These are phyloP conservation scores for Plantago rigida DNA, from an alignment of 305 asterid genomes.

Conservation along the genomic window DNA sequence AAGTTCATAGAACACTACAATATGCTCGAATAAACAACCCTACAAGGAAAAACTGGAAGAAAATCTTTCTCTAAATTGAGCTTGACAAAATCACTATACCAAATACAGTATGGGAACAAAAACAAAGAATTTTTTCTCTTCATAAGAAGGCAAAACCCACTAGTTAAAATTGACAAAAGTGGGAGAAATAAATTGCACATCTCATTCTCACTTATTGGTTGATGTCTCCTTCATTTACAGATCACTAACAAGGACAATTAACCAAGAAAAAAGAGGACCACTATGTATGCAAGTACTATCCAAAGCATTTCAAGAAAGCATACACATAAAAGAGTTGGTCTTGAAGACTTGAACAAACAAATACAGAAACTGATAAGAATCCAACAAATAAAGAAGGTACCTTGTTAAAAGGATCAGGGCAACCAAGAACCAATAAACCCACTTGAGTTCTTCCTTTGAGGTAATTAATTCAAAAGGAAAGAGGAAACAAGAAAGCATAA, in stretches of 20 bases:
- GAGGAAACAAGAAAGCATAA: not conserved
- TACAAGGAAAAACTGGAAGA: not conserved
- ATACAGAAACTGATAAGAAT: not conserved
- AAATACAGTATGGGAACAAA: not conserved
- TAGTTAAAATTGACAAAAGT: slow-evolving; percentile 8
- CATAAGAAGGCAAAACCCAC: slow-evolving; percentile 18
- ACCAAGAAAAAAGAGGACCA: slow-evolving; percentile 30
- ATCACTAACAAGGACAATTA: slow-evolving; percentile 26
- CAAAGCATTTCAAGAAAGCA: not conserved
- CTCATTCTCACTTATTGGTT: slow-evolving; percentile 29
- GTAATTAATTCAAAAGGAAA: slow-evolving; percentile 17
- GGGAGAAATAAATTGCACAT: slow-evolving; percentile 20
- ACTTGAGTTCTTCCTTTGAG: no score
- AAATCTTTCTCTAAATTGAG: not conserved
- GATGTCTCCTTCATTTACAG: slow-evolving; percentile 36
- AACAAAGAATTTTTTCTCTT: not conserved
- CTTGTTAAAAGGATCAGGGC: not conserved
- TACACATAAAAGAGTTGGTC: not conserved
- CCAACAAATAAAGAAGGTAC: not conserved
- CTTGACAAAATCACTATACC: not conserved
- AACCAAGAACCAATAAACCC: not conserved
- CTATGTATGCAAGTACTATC: slow-evolving; percentile 20
- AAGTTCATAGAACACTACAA: not conserved
- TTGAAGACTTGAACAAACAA: not conserved
- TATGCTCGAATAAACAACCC: no score